Base-by-base conservation (phyloP, 345 rosid species). In the Rubroshorea leprosula region DNA sequence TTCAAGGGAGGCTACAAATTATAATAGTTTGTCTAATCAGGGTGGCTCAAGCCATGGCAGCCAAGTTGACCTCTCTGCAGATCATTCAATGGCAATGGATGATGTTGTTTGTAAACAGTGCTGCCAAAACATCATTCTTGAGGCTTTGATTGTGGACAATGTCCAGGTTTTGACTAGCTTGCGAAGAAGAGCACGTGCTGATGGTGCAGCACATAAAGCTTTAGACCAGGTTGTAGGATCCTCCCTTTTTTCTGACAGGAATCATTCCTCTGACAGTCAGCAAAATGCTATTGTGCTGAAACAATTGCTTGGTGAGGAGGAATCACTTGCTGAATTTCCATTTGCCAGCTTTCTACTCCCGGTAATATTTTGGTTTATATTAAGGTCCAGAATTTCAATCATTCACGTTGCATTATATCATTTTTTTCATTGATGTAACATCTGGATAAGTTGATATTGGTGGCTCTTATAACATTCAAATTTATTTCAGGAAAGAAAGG, bases 241-340 rank as follows among this genome's bases (percentile, higher is more conserved):
- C 57, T 65, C 65, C 53, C 60, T 62, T 55, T 74, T 74, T 65
- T 43, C 85, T 67, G 78, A 65, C 54, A 72, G 59, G 68, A 70
- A 53, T 63, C 78, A 63, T 46, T 56, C 74, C 69, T 73, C 72
- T 69, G 69, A 68, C 54, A 26, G 64, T 57, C 64, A 35, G 53
- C 60, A 17, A 63, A 62, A 77, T 63, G 52, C 19, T 49, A 76
- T 61, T 55, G 62, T 63, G 61, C 66, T 72, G 47, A 80, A 65
- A 27, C 75, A 78, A 68, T 60, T 93, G 66, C 74, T 80, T 35
- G 77, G 75, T 62, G 83, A 76, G 62, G 84, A 83, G 71, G 86
- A 83, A 68, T 87, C 99, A 44, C 85, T 93, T 35, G 94, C 96
- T 61, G 97, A 89, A 78, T 93, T 93, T 70, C 99, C 99, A 51